Evolutionary conservation across 208 protist species (phyloP).

Genomic region (Trypanosoma mega): DNA sequence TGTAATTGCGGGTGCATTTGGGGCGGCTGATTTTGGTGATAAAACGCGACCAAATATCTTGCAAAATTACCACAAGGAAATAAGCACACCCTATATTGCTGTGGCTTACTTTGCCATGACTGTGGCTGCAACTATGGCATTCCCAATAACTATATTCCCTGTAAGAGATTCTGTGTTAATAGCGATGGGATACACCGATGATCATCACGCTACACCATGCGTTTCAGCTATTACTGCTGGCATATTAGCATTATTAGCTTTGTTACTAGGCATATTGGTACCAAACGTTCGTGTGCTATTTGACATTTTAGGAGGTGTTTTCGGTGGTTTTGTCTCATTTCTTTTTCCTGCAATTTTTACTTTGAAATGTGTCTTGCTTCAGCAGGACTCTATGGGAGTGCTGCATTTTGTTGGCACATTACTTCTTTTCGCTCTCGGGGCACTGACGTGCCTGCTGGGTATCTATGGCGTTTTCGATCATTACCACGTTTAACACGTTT

Average conservation of each 20-base stretch:
- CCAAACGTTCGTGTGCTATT: constrained; percentile 80
- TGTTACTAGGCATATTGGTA: constrained; percentile 61
- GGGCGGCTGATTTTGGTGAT: constrained; percentile 59
- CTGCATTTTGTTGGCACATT: constrained; percentile 39
- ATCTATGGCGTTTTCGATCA: constrained; percentile 49
- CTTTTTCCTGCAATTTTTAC: constrained; percentile 76
- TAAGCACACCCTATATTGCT: constrained; percentile 44
- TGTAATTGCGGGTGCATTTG: constrained; percentile 61
- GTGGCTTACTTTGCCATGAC: constrained; percentile 69
- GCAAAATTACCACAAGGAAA: constrained; percentile 59
- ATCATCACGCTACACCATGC: constrained; percentile 31
- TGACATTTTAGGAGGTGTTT: constrained; percentile 72
- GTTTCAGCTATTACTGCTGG: constrained; percentile 45
- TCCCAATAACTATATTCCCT: constrained; percentile 84
- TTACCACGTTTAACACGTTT: too few species aligned
- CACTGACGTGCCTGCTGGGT: constrained; percentile 48
- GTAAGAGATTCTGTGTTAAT: constrained; percentile 71
- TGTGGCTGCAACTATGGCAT: constrained; percentile 75
- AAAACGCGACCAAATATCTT: constrained; percentile 71
- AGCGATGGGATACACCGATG: constrained; percentile 52
- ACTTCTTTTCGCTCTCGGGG: constrained; percentile 44
- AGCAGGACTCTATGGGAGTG: constrained; percentile 33
- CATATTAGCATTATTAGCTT: constrained; percentile 53
- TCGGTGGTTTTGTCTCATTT: constrained; percentile 68
- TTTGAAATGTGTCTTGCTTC: constrained; percentile 51